A percentile compares a stretch with the other conserved stretches of the same genome.
Evolutionary conservation across 2,329 filamentous ascomycete genomes (phyloP).

Genomic region (Dactylella cylindrospora): DNA sequence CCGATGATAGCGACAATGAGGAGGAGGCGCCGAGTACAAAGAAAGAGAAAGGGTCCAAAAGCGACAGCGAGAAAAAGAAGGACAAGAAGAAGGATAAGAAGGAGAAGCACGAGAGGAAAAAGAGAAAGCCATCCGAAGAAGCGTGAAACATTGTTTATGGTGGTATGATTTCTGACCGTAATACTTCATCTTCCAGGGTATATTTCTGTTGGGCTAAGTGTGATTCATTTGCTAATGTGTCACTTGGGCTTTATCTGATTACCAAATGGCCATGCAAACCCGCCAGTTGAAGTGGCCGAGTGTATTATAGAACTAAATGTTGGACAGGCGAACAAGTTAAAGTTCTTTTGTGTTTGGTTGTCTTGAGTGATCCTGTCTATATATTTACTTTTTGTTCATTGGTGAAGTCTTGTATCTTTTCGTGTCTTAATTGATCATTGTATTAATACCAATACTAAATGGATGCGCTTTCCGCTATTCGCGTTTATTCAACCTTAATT

Average conservation of each 20-base stretch:
- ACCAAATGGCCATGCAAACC: no score
- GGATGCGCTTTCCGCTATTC: no score
- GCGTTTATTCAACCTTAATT: no score
- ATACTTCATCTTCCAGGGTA: background rate
- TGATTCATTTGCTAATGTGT: background rate
- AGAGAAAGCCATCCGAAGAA: conserved; percentile 40
- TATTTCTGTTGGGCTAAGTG: background rate
- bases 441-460: no score
- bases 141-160: background rate
- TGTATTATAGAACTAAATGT: no score
- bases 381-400: no score
- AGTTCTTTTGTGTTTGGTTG: no score
- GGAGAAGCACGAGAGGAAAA: conserved; percentile 35
- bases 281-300: no score
- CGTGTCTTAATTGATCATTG: no score
- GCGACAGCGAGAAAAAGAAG: conserved; percentile 10
- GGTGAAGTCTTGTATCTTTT: no score
- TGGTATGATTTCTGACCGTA: background rate
- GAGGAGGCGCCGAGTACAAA: background rate
- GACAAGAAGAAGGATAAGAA: conserved; percentile 41
- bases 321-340: no score
- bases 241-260: background rate
- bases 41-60: conserved; percentile 4
- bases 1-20: background rate
- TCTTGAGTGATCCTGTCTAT: no score